Base-by-base conservation (phyloP, 2,329 filamentous ascomycete species). In the Trichoderma guizhouense region DNA sequence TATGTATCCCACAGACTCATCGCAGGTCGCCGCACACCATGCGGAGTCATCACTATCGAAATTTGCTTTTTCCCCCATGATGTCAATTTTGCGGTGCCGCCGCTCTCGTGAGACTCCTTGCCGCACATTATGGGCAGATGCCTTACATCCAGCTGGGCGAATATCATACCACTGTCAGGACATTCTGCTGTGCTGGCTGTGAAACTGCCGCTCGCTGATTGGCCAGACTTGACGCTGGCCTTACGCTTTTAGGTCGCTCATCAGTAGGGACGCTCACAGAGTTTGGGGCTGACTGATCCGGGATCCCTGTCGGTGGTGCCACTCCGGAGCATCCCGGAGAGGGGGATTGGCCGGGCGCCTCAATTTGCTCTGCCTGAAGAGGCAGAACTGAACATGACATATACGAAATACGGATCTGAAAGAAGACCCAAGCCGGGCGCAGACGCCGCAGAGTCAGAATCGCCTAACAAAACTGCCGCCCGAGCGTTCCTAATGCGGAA, bases 131-230 rank as follows among this genome's bases (percentile, higher is more conserved):
- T 72, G 70, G 57, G 43, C 63, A 69, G 64, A 69, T 72, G 58
- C 34, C 64, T 21, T 15, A 21, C 66, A 34, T 57, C 30, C 34
- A 21, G 28, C 24, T 26, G 55, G 28, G 55, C 11, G 34, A 72
- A 69, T 39, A 72, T 72, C 70, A 72, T 47, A 72, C 70, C 70
- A 72, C 70, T 72, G 57, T 72, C 70, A 72, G 36, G 47, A 72
- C 57, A 72, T 71, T 12, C 63, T 53, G n/a, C 62, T 53, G 53
- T 36, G 21, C 47, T 53, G 28, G 24, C 55, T 53, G 11, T 55
- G 57, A 71, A 71, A 47, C 51, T 18, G 24, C 62, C 51, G 69
- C 18, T 9, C 7, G 24, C n/a, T 26, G 2, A 71, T 71, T 71
- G 61, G 69, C 61, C 18, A 55, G 36, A 51, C 36, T 7, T 30